phyloP scores from a whole-genome alignment of 1,139 yeast genomes.

The Nakaseomyces kungkrabaensis region DNA sequence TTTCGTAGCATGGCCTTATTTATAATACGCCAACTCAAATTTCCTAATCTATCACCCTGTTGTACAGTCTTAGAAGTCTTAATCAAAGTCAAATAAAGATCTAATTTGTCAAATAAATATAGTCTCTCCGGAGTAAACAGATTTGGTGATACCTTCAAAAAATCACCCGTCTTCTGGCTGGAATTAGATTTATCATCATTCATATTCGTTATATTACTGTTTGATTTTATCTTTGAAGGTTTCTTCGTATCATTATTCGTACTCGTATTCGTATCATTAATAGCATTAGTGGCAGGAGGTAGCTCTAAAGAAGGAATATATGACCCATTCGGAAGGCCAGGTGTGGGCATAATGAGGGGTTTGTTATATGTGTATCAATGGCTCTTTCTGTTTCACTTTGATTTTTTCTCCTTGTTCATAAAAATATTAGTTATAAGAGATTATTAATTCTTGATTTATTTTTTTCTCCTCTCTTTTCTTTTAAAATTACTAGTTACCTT shows the following conservation, averaged over 20 bases:
- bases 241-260: neutral
- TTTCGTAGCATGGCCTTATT: constrained; percentile 26
- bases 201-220: neutral
- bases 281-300: neutral
- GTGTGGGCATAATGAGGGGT: neutral
- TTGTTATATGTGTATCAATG: too few relatives aligned
- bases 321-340: constrained; percentile 2
- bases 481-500: too few relatives aligned
- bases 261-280: neutral
- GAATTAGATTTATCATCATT: neutral
- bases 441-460: too few relatives aligned
- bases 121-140: constrained; percentile 27
- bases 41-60: constrained; percentile 27
- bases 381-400: too few relatives aligned
- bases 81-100: constrained; percentile 24
- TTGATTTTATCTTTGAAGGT: neutral
- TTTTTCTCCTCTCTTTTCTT: too few relatives aligned
- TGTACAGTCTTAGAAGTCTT: constrained; percentile 20
- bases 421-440: too few relatives aligned
- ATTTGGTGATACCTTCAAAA: constrained; percentile 26
- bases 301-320: constrained; percentile 1
- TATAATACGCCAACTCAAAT: constrained; percentile 28
- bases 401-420: too few relatives aligned
- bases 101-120: constrained; percentile 24
- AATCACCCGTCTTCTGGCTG: constrained; percentile 4